Evolutionary conservation across 306 rosid species (phyloP).

Genomic region (Cicer cuneatum): DNA sequence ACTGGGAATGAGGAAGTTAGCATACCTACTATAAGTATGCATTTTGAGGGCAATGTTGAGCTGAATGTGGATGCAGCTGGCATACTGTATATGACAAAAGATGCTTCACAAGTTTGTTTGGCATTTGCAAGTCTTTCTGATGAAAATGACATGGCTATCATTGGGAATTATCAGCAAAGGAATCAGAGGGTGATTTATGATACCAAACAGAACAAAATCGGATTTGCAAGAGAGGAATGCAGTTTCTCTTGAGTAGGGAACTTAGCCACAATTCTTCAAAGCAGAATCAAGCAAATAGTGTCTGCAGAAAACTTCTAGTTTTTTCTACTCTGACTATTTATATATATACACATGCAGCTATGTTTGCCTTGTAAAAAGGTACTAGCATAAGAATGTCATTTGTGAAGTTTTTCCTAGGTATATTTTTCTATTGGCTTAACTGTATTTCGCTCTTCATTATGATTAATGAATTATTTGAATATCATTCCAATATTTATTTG

Average conservation of each 20-base stretch:
- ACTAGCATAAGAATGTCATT: constrained; percentile 26
- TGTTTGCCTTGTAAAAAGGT: constrained; percentile 23
- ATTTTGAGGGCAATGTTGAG: constrained; percentile 69
- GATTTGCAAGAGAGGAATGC: constrained; percentile 83
- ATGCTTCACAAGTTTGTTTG: constrained; percentile 77
- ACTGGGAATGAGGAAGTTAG: constrained; percentile 59
- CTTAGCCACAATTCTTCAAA: constrained; percentile 35
- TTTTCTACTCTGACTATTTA: constrained; percentile 27
- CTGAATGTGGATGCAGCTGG: constrained; percentile 68
- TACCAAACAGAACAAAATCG: constrained; percentile 65
- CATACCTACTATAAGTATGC: constrained; percentile 60
- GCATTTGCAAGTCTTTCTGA: constrained; percentile 70
- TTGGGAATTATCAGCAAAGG: constrained; percentile 90
- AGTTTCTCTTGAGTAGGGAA: constrained; percentile 53
- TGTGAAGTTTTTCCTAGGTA: background rate
- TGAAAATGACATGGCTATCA: constrained; percentile 59
- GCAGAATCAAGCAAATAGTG: constrained; percentile 44
- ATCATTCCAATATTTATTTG: background rate
- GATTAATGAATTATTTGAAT: constrained; percentile 6
- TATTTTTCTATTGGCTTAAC: constrained; percentile 19
- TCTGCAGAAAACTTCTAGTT: constrained; percentile 33
- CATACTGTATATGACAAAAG: constrained; percentile 59
- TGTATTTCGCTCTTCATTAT: background rate
- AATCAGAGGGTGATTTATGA: constrained; percentile 90
- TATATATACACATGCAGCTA: constrained; percentile 31